Conservation (phyloP, 1,139 yeast species). For the Candida tropicalis region DNA sequence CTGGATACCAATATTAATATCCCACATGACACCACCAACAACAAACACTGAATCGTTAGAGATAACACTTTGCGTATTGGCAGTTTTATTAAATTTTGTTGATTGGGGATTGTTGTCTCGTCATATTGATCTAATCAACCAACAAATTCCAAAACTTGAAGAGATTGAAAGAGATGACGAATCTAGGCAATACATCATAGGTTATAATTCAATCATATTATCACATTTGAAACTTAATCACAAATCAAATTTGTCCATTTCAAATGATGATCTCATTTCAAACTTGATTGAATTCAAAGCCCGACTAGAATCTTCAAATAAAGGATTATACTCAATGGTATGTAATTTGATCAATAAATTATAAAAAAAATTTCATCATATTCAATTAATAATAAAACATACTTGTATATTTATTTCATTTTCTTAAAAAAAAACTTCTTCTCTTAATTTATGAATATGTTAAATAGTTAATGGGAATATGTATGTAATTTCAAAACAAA, state of each 20-base stretch:
- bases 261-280: not conserved
- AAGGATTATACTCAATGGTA: not conserved
- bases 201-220: slow-evolving; percentile 19
- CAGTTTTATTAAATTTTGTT: slow-evolving; percentile 8
- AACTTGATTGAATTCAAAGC: not conserved
- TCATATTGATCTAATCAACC: slow-evolving; percentile 12
- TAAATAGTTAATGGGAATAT: too few relatives aligned
- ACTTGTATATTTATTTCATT: not conserved
- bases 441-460: not conserved
- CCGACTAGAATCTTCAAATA: not conserved
- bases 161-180: slow-evolving; percentile 9
- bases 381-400: not conserved
- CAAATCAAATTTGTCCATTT: not conserved
- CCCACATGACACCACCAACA: slow-evolving; percentile 4
- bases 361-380: too few relatives aligned
- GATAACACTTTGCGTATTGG: slow-evolving; percentile 12
- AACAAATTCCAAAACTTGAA: slow-evolving; percentile 10
- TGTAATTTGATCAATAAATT: slow-evolving; percentile 1
- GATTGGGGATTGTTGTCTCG: slow-evolving; percentile 4
- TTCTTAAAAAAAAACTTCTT: not conserved
- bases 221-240: slow-evolving; percentile 12
- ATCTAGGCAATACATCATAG: slow-evolving; percentile 16
- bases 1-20: not conserved
- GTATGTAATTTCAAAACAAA: too few relatives aligned
- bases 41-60: not conserved